Base-by-base conservation (phyloP, 805 yeast species). In the Wickerhamiella kurtzmanii region DNA sequence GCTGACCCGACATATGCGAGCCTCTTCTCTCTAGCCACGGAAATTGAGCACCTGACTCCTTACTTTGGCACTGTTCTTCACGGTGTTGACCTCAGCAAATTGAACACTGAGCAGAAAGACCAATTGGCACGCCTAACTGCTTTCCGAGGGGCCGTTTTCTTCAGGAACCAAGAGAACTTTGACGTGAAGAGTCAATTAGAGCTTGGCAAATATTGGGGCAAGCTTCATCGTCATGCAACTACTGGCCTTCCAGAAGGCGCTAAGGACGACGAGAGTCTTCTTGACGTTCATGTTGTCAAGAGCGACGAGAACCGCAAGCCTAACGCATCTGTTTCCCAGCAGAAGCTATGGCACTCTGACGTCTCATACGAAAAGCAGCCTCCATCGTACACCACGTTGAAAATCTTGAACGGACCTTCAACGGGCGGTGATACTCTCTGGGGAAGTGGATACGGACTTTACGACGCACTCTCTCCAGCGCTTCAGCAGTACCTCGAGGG, bases 281-380 rank as follows among this genome's bases (percentile, higher is more conserved):
- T 56, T 9, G 63, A 59, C 22, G 61, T 60, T 15, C 64, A 60
- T 47, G 64, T 60, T 16, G 60, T 60, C 11, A 55, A 53, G 45
- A 55, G 59, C 18, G 55, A 55, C 16, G 56, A 58, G 44, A 48
- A 44, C 35, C 51, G 60, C 9, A 37, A 45, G 13, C 62, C 62
- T 6, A 50, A 54, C 21, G 41, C 51, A 53, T 61, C 61, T 3
- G 58, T 47, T 50, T 47, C 63, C 5, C 61, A 58, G 44, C 47
- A 56, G 17, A 55, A 56, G 40, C 43, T 53, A 37, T 82, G 84
- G 82, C 92, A 82, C 61, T 73, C 83, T 2, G 92, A 82, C 60
- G 82, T 80, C 21, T 72, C 84, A 19, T 82, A 80, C 61, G 89
- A 82, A 59, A 68, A 70, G 48, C 85, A 79, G 61, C 82, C 88